Conservation (phyloP, 2,329 filamentous ascomycete genomes). For the Trichoderma asperellum region DNA sequence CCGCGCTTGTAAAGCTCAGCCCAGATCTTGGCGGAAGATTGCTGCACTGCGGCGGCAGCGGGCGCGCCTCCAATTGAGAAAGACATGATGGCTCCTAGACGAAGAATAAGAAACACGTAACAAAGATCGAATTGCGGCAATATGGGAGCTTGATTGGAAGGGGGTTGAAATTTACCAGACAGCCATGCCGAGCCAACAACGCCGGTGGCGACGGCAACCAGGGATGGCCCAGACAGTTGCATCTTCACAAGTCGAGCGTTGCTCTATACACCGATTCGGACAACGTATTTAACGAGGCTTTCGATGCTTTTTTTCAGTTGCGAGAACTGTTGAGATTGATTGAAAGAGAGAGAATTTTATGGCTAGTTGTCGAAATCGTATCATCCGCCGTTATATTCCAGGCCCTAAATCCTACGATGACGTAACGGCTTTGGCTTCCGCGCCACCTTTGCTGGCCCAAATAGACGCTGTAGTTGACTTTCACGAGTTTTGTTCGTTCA, state of each 20-base stretch:
- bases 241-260: constrained; percentile 22
- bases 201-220: constrained; percentile 45
- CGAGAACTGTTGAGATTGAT: not conserved
- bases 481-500: not conserved
- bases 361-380: not conserved
- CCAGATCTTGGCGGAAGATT: constrained; percentile 44
- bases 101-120: not conserved
- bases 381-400: not conserved
- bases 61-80: constrained; percentile 45
- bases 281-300: not conserved
- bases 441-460: not conserved
- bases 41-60: constrained; percentile 37
- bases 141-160: not conserved
- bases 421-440: not conserved
- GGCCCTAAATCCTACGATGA: constrained; percentile 5
- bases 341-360: not conserved
- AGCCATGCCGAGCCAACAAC: constrained; percentile 45
- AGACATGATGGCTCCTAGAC: constrained; percentile 43
- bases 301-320: not conserved
- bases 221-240: constrained; percentile 37
- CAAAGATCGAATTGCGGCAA: not conserved
- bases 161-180: constrained; percentile 38
- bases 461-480: not conserved
- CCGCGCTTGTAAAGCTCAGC: constrained; percentile 45
- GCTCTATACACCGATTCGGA: not conserved